Base-by-base conservation (phyloP, 2,329 filamentous ascomycete species). In the Pyrenochaeta sp. region DNA sequence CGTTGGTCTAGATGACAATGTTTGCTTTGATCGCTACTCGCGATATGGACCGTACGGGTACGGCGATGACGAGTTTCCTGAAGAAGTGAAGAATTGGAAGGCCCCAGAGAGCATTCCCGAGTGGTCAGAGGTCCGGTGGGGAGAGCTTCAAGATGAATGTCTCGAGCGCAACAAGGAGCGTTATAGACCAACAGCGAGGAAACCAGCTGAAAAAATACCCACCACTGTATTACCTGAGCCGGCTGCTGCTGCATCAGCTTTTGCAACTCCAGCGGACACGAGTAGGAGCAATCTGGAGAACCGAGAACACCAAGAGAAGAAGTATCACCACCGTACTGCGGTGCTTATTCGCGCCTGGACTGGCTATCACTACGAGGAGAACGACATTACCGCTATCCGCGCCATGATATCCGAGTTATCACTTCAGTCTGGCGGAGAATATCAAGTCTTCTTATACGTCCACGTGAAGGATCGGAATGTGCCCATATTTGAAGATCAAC, bases 41-140 rank as follows among this genome's bases (percentile, higher is more conserved):
- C 71, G 74, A 20, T 78, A 76, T 37, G 72, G 73, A 4, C 71
- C 79, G 14, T 89, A 89, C 55, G 84, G 86, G 3, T 74, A 82
- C 52, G 72, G 71, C 2, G 74, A 79, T 18, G 78, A 80, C 38
- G 76, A 79, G 39, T 71, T 77, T 17, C 61, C 66, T 3, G 78
- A 79, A 41, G 76, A 80, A 27, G 71, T 77, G 29, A 56, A 62
- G 14, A 54, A 71, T 29, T 76, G 74, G 73, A 65, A 65, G 35
- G 49, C 70, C 68, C 46, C 65, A 47, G 21, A 61, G 35, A 54
- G 51, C 8, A 57, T 66, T 2, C 68, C 83, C 6, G 73, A 84
- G 15, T 91, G 87, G 85, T 75, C 81, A 19, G 74, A 76, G 18
- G 80, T 90, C 21, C 79, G 83, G 51, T 94, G 89, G 89, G 86